Percentiles rank a stretch among this genome's conserved stretches.
phyloP scores from a whole-genome alignment of 768 basidiomycete species.

The Boletus vermiculosoides region DNA sequence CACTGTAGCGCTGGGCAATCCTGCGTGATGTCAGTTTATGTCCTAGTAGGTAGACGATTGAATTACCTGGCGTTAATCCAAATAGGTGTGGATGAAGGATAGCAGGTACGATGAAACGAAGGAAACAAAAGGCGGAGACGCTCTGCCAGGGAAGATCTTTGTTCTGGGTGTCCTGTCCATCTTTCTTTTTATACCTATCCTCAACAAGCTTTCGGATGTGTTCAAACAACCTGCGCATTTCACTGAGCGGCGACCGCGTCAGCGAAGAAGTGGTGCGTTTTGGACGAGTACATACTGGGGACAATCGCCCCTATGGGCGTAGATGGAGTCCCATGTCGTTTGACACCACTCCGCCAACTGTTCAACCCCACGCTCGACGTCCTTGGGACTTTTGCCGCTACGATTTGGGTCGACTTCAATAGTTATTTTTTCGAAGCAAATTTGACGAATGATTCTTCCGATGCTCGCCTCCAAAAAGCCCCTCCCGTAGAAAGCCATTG shows the following conservation, averaged over 20 bases:
- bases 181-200: constrained; percentile 50
- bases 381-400: constrained; percentile 57
- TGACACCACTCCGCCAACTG: constrained; percentile 74
- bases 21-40: constrained; percentile 38
- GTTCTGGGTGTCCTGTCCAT: constrained; percentile 41
- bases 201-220: constrained; percentile 74
- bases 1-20: constrained; percentile 62
- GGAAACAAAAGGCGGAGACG: constrained; percentile 86
- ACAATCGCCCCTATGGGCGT: constrained; percentile 67
- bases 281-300: constrained; percentile 55
- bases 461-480: constrained; percentile 79
- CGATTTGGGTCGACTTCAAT: constrained; percentile 83
- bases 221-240: constrained; percentile 67
- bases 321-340: constrained; percentile 80
- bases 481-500: constrained; percentile 81
- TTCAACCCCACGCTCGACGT: constrained; percentile 65
- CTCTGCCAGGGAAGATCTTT: constrained; percentile 71
- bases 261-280: constrained; percentile 2
- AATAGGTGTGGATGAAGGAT: constrained; percentile 88
- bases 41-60: background rate
- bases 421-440: constrained; percentile 69
- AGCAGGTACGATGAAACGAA: constrained; percentile 87
- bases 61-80: constrained; percentile 68
- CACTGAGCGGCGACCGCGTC: constrained; percentile 42
- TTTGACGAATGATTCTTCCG: constrained; percentile 62